Conservation (phyloP, 371 early-diverging fungal species). For the Coemansia sp. region DNA sequence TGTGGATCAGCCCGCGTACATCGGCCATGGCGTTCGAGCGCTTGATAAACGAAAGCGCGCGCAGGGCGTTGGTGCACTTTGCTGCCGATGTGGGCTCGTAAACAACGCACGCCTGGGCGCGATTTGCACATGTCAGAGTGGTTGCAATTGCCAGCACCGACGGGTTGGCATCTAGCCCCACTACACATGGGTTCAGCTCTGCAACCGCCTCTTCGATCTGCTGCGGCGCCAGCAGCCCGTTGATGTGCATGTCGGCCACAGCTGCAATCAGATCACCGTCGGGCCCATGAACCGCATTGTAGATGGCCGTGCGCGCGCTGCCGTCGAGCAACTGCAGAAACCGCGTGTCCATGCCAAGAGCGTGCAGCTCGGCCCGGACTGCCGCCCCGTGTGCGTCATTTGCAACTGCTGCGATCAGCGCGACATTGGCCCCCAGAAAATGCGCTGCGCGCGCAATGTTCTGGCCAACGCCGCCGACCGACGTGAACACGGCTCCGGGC, state of each 20-base stretch:
- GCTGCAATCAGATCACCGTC: constrained; percentile 75
- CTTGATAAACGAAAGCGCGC: constrained; percentile 36
- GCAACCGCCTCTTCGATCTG: constrained; percentile 24
- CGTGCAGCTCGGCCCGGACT: constrained; percentile 57
- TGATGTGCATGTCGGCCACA: constrained; percentile 88
- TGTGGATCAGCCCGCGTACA: constrained; percentile 46
- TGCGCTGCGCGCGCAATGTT: constrained; percentile 84
- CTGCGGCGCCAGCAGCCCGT: constrained; percentile 52
- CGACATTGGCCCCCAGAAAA: constrained; percentile 61
- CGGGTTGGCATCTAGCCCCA: constrained; percentile 78
- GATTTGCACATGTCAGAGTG: constrained; percentile 49
- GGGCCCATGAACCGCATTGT: constrained; percentile 72
- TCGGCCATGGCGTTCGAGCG: constrained; percentile 1
- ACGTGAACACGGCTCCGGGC: constrained; percentile 66
- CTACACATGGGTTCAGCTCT: constrained; percentile 35
- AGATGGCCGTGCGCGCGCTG: constrained; percentile 58
- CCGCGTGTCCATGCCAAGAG: constrained; percentile 57
- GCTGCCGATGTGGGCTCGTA: constrained; percentile 92
- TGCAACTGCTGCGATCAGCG: constrained; percentile 71
- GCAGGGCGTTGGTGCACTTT: constrained; percentile 69
- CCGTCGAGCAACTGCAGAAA: constrained; percentile 35
- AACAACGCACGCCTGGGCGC: constrained; percentile 55
- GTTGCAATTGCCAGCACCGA: constrained; percentile 50
- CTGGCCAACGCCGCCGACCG: constrained; percentile 87
- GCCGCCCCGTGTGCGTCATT: constrained; percentile 65